These are phyloP conservation scores for Epichloe gansuensis DNA, from an alignment of 2,329 filamentous ascomycete genomes.

Conservation along the genomic window DNA sequence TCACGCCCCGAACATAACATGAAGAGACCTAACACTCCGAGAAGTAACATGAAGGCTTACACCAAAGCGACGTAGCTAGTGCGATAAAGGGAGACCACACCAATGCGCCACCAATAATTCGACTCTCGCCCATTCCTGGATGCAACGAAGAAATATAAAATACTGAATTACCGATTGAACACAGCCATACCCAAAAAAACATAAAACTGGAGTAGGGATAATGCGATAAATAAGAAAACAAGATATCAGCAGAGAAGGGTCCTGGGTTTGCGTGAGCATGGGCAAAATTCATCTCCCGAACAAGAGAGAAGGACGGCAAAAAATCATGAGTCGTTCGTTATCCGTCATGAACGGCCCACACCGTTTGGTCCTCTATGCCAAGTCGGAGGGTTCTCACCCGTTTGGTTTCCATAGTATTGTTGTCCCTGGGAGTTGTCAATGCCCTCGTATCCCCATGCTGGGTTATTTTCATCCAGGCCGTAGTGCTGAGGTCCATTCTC, in stretches of 20 bases:
- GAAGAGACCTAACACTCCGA: too few species aligned
- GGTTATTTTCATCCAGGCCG: slow-evolving; percentile 8
- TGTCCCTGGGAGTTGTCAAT: slow-evolving; percentile 9
- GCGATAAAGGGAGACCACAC: background rate
- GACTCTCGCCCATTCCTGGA: too few species aligned
- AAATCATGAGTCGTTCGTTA: background rate
- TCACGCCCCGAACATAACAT: too few species aligned
- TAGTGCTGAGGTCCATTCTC: slow-evolving; percentile 10
- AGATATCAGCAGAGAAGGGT: too few species aligned
- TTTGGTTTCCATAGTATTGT: slow-evolving; percentile 6
- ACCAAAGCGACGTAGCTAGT: background rate
- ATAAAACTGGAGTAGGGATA: too few species aligned
- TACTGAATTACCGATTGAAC: too few species aligned
- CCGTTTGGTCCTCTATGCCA: slow-evolving; percentile 5
- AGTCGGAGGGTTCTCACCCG: slow-evolving; percentile 3
- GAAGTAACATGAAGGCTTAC: too few species aligned
- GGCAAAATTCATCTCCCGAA: background rate
- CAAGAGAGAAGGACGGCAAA: background rate
- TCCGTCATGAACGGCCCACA: background rate
- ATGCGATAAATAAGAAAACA: too few species aligned
- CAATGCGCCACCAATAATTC: background rate
- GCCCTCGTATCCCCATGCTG: slow-evolving; percentile 8
- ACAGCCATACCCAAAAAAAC: too few species aligned
- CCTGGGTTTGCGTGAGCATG: background rate
- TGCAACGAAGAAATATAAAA: background rate